These are phyloP conservation scores for Russula olivacea DNA, from an alignment of 768 basidiomycete species.

Conservation along the genomic window DNA sequence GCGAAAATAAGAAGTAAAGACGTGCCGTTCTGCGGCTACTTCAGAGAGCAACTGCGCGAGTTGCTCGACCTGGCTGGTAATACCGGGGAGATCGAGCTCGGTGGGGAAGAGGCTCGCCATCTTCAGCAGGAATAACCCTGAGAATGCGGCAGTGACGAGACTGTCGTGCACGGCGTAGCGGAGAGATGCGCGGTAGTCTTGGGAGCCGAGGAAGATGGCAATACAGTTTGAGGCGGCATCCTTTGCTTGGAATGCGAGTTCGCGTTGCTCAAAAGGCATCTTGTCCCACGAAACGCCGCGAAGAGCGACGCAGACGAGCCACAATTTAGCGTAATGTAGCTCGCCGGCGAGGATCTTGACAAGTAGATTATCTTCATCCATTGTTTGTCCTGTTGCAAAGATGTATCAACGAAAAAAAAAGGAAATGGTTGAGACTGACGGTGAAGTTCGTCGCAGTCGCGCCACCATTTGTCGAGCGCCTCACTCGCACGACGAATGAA, in stretches of 20 bases:
- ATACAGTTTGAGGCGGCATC: conserved; percentile 85
- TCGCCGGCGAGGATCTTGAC: conserved; percentile 86
- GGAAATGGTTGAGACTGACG: conserved; percentile 38
- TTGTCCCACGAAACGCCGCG: conserved; percentile 94
- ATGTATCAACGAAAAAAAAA: conserved; percentile 13
- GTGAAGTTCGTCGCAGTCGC: conserved; percentile 82
- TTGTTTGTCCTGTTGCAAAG: conserved; percentile 50
- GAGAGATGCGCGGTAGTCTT: conserved; percentile 79
- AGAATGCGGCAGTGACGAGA: conserved; percentile 87
- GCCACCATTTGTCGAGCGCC: conserved; percentile 88
- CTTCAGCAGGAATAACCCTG: conserved; percentile 85
- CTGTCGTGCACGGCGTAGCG: conserved; percentile 91
- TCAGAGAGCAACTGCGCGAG: conserved; percentile 86
- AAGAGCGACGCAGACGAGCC: conserved; percentile 89
- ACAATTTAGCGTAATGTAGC: conserved; percentile 88
- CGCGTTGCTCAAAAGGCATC: conserved; percentile 92
- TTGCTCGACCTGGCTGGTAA: conserved; percentile 83
- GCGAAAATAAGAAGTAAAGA: neutral
- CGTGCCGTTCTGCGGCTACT: conserved; percentile 83
- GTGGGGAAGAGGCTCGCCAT: conserved; percentile 91
- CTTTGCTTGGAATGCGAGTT: conserved; percentile 92
- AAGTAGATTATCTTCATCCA: conserved; percentile 81
- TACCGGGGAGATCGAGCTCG: conserved; percentile 70
- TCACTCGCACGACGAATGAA: conserved; percentile 84
- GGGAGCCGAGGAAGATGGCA: conserved; percentile 74